Evolutionary conservation across 2,329 filamentous ascomycete species (phyloP).

Genomic region (Dactylonectria estremocensis): DNA sequence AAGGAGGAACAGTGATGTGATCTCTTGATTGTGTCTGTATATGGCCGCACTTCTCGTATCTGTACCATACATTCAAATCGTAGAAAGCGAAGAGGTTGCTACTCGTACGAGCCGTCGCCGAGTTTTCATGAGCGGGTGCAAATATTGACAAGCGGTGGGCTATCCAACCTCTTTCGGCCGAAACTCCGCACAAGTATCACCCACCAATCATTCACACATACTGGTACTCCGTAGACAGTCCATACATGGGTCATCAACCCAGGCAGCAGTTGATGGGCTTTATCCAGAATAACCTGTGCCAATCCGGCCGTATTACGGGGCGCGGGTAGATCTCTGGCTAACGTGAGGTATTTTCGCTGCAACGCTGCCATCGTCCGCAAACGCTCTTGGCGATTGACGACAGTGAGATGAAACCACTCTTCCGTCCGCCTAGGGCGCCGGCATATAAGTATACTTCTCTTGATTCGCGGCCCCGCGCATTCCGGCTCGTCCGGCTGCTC

Average conservation of each 20-base stretch:
- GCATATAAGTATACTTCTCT: constrained; percentile 17
- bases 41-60: too few species aligned
- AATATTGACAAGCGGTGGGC: background rate
- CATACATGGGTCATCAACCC: too few species aligned
- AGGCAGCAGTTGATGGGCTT: background rate
- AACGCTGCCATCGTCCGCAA: background rate
- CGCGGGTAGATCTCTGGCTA: background rate
- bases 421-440: constrained; percentile 11
- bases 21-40: too few species aligned
- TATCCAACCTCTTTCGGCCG: background rate
- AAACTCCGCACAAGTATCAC: background rate
- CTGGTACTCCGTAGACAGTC: too few species aligned
- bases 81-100: too few species aligned
- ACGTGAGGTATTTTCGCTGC: background rate
- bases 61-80: too few species aligned
- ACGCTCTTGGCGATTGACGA: background rate
- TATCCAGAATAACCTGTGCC: too few species aligned
- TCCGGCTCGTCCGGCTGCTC: constrained; percentile 29
- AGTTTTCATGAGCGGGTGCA: too few species aligned
- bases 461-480: constrained; percentile 10
- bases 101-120: too few species aligned
- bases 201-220: too few species aligned
- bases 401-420: constrained; percentile 9
- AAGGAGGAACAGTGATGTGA: too few species aligned
- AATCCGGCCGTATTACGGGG: background rate